Base-by-base conservation (phyloP, 768 basidiomycete species). In the Cantharellus cinnabarinus region DNA sequence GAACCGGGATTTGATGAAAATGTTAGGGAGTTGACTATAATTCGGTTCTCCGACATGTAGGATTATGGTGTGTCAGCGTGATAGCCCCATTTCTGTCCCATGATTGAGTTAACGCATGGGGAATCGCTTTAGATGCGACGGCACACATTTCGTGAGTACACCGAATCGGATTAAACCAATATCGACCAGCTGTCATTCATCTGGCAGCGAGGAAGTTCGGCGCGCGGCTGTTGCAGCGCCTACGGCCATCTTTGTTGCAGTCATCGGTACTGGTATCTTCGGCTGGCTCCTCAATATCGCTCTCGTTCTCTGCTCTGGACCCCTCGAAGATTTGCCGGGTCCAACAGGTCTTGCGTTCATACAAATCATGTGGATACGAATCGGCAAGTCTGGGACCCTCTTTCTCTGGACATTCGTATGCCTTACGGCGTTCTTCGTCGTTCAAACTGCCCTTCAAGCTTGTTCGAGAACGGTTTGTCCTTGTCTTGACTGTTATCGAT, bases 221-320 rank as follows among this genome's bases (percentile, higher is more conserved):
- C 77, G 85, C 50, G 85, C 85, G 7, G 85, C 85, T 0, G 83
- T 83, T 65, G 85, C 85, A 61, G 77, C 77, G 4, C 78, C 78
- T 20, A 74, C 77, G 48, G 79, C 81, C 4, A 80, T 80, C 64
- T 79, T 82, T 66, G 76, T 80, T 60, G 78, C 59, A 79, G 85
- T 86, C 38, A 72, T 86, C 59, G 83, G 84, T 3, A 85, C 83
- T 3, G 83, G 83, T 58, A 70, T 83, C 51, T 75, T 88, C 62
- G 87, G 88, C 41, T 90, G 88, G 88, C 65, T 91, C 4, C 75
- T 90, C 61, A 94, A 91, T 69, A 85, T 94, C 62, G 82, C 89
- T 3, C 69, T 89, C 39, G 76, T 91, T n/a, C 73, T 91, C 4
- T 90, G 87, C 68, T 85, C 84, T 20, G 86, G 86, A 4, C 78